phyloP scores from a whole-genome alignment of 2,329 filamentous ascomycete genomes.

The Phoma sp. region DNA sequence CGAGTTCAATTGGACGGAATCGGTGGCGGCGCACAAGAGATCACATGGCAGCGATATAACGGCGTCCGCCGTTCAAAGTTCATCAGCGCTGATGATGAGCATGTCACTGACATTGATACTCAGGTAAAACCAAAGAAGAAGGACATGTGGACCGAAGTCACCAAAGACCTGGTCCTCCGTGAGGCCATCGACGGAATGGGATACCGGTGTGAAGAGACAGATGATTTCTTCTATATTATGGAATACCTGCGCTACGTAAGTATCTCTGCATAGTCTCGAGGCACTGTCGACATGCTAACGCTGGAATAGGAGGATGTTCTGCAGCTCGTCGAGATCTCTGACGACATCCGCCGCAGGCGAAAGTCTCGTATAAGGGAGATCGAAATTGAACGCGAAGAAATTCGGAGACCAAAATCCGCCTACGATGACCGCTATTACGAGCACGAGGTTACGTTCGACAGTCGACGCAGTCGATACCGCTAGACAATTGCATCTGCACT shows the following conservation, averaged over 20 bases:
- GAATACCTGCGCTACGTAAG: constrained; percentile 87
- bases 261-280: constrained; percentile 27
- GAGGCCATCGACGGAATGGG: constrained; percentile 85
- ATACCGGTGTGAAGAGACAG: constrained; percentile 90
- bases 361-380: constrained; percentile 65
- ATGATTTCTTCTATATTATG: constrained; percentile 89
- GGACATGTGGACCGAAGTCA: constrained; percentile 93
- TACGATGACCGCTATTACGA: constrained; percentile 72
- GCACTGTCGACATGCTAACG: constrained; percentile 16
- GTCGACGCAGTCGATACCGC: constrained; percentile 46
- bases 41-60: constrained; percentile 80
- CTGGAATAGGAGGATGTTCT: constrained; percentile 78
- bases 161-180: constrained; percentile 84
- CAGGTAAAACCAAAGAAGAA: constrained; percentile 48
- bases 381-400: constrained; percentile 64
- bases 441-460: constrained; percentile 70
- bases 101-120: constrained; percentile 52
- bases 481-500: constrained; percentile 26
- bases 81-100: constrained; percentile 67
- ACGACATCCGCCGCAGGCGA: constrained; percentile 75
- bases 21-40: constrained; percentile 75
- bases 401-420: constrained; percentile 55
- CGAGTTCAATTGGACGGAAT: constrained; percentile 81
- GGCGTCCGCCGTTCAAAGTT: constrained; percentile 78
- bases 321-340: constrained; percentile 79